phyloP scores from a whole-genome alignment of 176 grass and related monocot species.

The Carex cristatella region DNA sequence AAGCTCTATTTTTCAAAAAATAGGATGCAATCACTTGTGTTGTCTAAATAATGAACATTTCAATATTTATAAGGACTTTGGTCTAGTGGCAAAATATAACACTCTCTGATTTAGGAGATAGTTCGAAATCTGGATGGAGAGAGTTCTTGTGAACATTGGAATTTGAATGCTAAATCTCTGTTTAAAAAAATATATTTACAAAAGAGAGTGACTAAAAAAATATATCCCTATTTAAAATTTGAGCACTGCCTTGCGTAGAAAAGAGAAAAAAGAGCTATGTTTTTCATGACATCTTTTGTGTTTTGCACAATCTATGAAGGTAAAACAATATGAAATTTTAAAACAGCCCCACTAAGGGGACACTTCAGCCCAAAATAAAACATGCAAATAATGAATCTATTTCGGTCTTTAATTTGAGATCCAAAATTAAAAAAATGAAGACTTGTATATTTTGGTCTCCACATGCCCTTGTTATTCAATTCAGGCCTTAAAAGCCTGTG shows the following conservation, averaged over 20 bases:
- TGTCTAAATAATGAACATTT: background rate
- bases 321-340: background rate
- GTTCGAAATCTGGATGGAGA: too few relatives aligned
- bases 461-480: background rate
- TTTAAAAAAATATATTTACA: too few relatives aligned
- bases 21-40: background rate
- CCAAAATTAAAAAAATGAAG: background rate
- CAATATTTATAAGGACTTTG: background rate
- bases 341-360: too few relatives aligned
- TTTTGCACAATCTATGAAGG: background rate
- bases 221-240: background rate
- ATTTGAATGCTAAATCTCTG: too few relatives aligned
- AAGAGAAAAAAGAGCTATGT: background rate
- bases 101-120: too few relatives aligned
- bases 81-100: too few relatives aligned
- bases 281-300: background rate
- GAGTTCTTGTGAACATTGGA: too few relatives aligned
- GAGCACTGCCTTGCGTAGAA: background rate
- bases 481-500: background rate
- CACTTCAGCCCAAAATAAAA: too few relatives aligned
- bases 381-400: background rate
- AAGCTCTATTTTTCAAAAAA: too few relatives aligned
- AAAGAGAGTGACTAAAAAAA: background rate
- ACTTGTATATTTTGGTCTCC: background rate
- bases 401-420: background rate